phyloP scores from a whole-genome alignment of 2,329 filamentous ascomycete genomes.

The Cladobotryum protrusum region DNA sequence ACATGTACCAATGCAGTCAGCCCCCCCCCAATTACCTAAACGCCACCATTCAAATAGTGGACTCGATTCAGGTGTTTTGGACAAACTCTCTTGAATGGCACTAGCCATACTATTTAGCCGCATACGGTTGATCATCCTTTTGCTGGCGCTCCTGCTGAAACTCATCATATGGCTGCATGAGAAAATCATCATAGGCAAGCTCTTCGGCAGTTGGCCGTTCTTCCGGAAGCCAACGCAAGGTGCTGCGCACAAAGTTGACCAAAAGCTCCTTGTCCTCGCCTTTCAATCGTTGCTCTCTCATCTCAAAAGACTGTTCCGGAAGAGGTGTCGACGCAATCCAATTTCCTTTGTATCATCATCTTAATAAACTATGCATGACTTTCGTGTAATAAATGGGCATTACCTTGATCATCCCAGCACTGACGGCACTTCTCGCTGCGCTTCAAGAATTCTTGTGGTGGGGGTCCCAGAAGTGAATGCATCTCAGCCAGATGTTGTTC shows the following conservation, averaged over 20 bases:
- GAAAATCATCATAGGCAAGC: conserved; percentile 13
- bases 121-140: no score
- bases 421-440: neutral
- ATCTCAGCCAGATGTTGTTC: conserved; percentile 16
- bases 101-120: no score
- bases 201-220: conserved; percentile 19
- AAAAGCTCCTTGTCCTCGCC: conserved; percentile 18
- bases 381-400: neutral
- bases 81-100: no score
- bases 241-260: conserved; percentile 15
- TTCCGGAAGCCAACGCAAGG: conserved; percentile 21
- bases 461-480: conserved; percentile 11
- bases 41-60: no score
- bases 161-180: conserved; percentile 1
- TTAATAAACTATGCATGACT: no score
- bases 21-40: no score
- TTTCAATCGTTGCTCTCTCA: conserved; percentile 14
- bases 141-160: no score
- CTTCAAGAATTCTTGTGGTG: conserved; percentile 10
- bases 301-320: conserved; percentile 19
- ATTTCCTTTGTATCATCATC: no score
- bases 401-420: neutral
- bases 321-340: conserved; percentile 21
- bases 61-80: no score
- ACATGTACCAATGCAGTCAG: no score